A percentile compares a stretch with the other conserved stretches of the same genome.
phyloP scores from a whole-genome alignment of 345 rosid genomes.

The Turnera subulata region DNA sequence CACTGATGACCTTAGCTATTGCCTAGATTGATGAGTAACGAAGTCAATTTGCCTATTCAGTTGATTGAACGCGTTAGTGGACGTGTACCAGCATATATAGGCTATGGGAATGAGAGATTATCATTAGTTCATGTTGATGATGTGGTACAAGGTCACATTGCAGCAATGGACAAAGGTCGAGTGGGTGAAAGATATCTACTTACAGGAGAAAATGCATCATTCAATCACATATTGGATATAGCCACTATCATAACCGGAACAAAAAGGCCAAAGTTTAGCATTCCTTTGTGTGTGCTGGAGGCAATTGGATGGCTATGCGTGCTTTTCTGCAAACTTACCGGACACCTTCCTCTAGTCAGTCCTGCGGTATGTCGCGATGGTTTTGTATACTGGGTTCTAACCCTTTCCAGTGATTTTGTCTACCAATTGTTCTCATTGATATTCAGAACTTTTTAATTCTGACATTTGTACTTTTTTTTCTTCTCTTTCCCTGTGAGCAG shows the following conservation, averaged over 20 bases:
- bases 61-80: constrained; percentile 73
- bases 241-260: constrained; percentile 68
- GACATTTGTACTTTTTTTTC: too few relatives aligned
- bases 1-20: too few relatives aligned
- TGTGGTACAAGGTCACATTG: constrained; percentile 75
- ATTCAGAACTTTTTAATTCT: too few relatives aligned
- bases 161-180: constrained; percentile 64
- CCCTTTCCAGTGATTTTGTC: not conserved
- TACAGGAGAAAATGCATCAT: constrained; percentile 83
- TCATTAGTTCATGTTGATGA: constrained; percentile 84
- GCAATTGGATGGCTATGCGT: constrained; percentile 71
- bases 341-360: constrained; percentile 82
- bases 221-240: constrained; percentile 60
- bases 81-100: constrained; percentile 82
- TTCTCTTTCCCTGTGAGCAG: constrained; percentile 52
- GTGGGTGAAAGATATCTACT: constrained; percentile 79
- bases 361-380: constrained; percentile 94
- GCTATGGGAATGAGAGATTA: constrained; percentile 61
- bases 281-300: constrained; percentile 59
- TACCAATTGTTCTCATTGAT: too few relatives aligned
- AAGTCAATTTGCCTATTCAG: too few relatives aligned
- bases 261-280: constrained; percentile 49
- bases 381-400: constrained; percentile 1
- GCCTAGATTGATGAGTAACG: too few relatives aligned
- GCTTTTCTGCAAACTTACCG: constrained; percentile 54